Base-by-base conservation (phyloP, 2,329 filamentous ascomycete genomes). In the Fusarium sp. region DNA sequence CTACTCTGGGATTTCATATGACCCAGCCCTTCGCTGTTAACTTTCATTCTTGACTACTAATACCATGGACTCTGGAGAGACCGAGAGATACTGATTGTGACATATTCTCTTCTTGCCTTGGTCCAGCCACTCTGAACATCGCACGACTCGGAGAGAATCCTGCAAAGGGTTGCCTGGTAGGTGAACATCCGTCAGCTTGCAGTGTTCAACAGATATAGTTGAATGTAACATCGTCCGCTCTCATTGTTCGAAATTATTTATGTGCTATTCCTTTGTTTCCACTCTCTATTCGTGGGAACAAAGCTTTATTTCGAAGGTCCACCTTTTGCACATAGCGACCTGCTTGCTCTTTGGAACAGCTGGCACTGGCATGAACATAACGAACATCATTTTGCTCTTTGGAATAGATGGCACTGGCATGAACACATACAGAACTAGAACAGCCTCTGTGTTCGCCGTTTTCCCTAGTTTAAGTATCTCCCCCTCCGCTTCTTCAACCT, bases 31-130 rank as follows among this genome's bases (percentile, higher is more conserved):
- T 38, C 11, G 3, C 10, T 38, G 18, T 11, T n/a, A 38, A 18
- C 3, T 11, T n/a, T n/a, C 3, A n/a, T 38, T 38, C 16, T 38
- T 6, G 9, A 4, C 4, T n/a, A 11, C 9, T 5, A 38, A 6
- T 5, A 3, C 18, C 5, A 2, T n/a, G 9, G 5, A 10, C 5
- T n/a, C 9, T n/a, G 0, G 5, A 38, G 11, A 38, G 16, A n/a
- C 5, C 16, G 34, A n/a, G 9, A 11, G 5, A n/a, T 10, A 38
- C 18, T n/a, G 7, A 3, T n/a, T n/a, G 5, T 5, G 18, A 38
- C 10, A 38, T 38, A n/a, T 18, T 10, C 10, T 12, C 34, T 38
- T 10, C 18, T 38, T 38, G 6, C 18, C 34, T 38, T 38, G 34
- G 11, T n/a, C 10, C 6, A n/a, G 34, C 6, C 6, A 38, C 12